Conservation (phyloP, 1,284 basidiomycete species). For the Volvariella volvacea region DNA sequence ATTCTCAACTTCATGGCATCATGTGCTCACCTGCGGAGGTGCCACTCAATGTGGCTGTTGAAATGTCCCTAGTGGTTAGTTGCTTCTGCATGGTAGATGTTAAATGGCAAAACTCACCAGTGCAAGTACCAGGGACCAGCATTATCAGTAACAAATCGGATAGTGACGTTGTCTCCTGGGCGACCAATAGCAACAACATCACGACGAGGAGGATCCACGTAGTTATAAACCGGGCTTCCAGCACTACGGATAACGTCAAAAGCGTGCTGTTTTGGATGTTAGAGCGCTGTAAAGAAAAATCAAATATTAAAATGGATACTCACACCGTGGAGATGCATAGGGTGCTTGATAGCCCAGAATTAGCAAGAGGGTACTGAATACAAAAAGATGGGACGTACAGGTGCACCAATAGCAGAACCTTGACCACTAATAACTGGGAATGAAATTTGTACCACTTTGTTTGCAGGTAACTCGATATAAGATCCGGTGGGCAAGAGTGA, state of each 20-base stretch:
- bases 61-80: background rate
- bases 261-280: slow-evolving; percentile 21
- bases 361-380: slow-evolving; percentile 1
- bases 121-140: slow-evolving; percentile 13
- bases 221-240: slow-evolving; percentile 28
- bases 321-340: slow-evolving; percentile 34
- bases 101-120: background rate
- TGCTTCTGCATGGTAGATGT: background rate
- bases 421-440: slow-evolving; percentile 12
- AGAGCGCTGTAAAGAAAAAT: too few species aligned
- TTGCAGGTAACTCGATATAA: slow-evolving; percentile 28
- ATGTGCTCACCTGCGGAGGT: slow-evolving; percentile 19
- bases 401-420: slow-evolving; percentile 14
- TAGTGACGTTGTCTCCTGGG: slow-evolving; percentile 13
- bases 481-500: slow-evolving; percentile 29
- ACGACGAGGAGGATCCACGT: slow-evolving; percentile 28
- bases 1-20: background rate
- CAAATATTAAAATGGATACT: slow-evolving; percentile 8
- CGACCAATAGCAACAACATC: slow-evolving; percentile 28
- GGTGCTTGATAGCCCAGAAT: slow-evolving; percentile 11
- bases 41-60: slow-evolving; percentile 24
- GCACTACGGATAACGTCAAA: slow-evolving; percentile 35
- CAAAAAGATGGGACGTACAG: slow-evolving; percentile 13
- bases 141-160: slow-evolving; percentile 15
- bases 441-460: slow-evolving; percentile 33